These are phyloP conservation scores for Gnomoniopsis sp. DNA, from an alignment of 2,329 filamentous ascomycete genomes.

Conservation along the genomic window DNA sequence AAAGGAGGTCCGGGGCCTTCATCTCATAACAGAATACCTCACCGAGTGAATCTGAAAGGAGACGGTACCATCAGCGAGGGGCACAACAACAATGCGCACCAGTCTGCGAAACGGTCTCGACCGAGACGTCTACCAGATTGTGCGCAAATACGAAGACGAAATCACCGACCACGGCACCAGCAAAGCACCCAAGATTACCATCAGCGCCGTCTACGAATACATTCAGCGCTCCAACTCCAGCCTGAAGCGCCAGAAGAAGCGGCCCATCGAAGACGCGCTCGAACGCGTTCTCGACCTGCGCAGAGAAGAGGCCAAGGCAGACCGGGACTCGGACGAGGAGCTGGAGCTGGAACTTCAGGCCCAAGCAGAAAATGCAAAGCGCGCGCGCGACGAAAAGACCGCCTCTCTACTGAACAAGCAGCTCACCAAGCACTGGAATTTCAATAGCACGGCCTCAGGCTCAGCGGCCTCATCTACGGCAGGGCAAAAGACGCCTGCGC, in stretches of 20 bases:
- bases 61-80: too few relatives aligned
- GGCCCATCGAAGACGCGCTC: conserved; percentile 77
- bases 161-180: conserved; percentile 18
- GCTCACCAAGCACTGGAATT: conserved; percentile 38
- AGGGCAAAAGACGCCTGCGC: conserved; percentile 22
- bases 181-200: conserved; percentile 41
- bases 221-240: conserved; percentile 87
- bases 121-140: conserved; percentile 73
- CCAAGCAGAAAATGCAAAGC: conserved; percentile 23
- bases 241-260: conserved; percentile 77
- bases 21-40: too few relatives aligned
- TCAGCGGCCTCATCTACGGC: conserved; percentile 6
- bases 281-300: conserved; percentile 75
- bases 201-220: conserved; percentile 67
- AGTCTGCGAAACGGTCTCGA: conserved; percentile 57
- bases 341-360: conserved; percentile 29
- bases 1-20: too few relatives aligned
- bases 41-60: too few relatives aligned
- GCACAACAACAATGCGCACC: conserved; percentile 23
- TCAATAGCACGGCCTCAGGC: conserved; percentile 18
- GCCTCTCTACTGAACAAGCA: conserved; percentile 37
- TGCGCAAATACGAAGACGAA: conserved; percentile 70
- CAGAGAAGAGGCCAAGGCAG: conserved; percentile 59
- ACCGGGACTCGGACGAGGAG: conserved; percentile 47
- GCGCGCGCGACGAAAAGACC: conserved; percentile 20